Evolutionary conservation across 345 rosid genomes (phyloP).

Genomic region (Citropsis articulata): DNA sequence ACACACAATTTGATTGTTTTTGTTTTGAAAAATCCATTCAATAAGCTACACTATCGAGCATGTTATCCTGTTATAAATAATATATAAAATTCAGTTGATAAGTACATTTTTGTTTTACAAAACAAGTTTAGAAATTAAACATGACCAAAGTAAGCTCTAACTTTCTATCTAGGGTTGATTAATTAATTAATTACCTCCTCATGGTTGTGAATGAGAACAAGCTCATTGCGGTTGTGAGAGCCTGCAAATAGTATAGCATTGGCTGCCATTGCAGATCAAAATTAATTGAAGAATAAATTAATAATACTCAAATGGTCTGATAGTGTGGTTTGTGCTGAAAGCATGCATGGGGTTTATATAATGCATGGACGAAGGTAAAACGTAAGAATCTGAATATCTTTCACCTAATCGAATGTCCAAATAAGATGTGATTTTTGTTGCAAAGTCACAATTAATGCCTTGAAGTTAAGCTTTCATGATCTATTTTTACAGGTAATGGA

Average conservation of each 20-base stretch:
- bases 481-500: background rate
- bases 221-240: conserved; percentile 98
- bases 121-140: no score
- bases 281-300: background rate
- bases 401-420: conserved; percentile 40
- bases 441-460: conserved; percentile 67
- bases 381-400: conserved; percentile 15
- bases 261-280: conserved; percentile 60
- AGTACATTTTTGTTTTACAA: no score
- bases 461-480: background rate
- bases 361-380: conserved; percentile 30
- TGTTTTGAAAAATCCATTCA: no score
- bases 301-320: background rate
- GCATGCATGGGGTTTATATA: background rate
- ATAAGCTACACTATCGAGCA: no score
- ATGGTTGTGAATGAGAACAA: conserved; percentile 89
- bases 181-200: conserved; percentile 56
- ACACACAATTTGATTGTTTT: no score
- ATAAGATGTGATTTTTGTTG: conserved; percentile 51
- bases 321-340: conserved; percentile 5
- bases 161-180: background rate
- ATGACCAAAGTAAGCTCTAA: no score
- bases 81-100: no score
- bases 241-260: conserved; percentile 95
- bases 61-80: no score